Conservation (phyloP, 164 flowering plant species). For the Taxillus chinensis region DNA sequence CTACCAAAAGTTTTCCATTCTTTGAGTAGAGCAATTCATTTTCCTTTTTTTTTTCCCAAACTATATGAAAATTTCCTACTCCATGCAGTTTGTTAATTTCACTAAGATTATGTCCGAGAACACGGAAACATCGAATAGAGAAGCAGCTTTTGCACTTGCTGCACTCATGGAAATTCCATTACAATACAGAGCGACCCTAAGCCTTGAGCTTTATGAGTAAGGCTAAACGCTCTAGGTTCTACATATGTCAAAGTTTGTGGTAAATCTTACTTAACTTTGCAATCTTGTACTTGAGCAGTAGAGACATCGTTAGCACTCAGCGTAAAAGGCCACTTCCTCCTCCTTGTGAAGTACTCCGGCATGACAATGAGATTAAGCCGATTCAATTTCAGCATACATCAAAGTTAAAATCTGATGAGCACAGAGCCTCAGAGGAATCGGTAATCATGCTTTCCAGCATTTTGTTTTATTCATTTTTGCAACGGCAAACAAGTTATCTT, state of each 20-base stretch:
- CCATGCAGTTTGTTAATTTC: slow-evolving; percentile 81
- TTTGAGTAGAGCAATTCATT: too few species aligned
- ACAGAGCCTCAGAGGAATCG: slow-evolving; percentile 26
- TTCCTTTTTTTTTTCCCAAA: too few species aligned
- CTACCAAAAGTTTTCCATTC: too few species aligned
- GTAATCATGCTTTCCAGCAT: slow-evolving; percentile 15
- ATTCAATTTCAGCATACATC: slow-evolving; percentile 9
- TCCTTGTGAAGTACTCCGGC: slow-evolving; percentile 56
- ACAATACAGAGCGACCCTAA: slow-evolving; percentile 64
- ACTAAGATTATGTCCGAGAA: slow-evolving; percentile 75
- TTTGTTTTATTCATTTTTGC: background rate
- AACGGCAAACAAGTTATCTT: background rate
- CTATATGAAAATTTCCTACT: background rate
- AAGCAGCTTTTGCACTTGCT: slow-evolving; percentile 81
- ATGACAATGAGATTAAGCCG: slow-evolving; percentile 33
- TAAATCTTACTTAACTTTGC: background rate
- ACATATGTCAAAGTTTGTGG: background rate
- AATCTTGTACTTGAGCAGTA: slow-evolving; percentile 14
- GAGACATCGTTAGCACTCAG: slow-evolving; percentile 14
- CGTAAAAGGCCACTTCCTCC: slow-evolving; percentile 51
- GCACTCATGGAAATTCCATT: slow-evolving; percentile 91
- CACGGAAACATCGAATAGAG: slow-evolving; percentile 44
- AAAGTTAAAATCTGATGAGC: slow-evolving; percentile 14
- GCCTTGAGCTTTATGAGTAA: slow-evolving; percentile 33
- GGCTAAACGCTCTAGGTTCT: slow-evolving; percentile 3